Evolutionary conservation across 73 alveolate genomes (phyloP).

Genomic region (Paramecium sexaurelia): DNA sequence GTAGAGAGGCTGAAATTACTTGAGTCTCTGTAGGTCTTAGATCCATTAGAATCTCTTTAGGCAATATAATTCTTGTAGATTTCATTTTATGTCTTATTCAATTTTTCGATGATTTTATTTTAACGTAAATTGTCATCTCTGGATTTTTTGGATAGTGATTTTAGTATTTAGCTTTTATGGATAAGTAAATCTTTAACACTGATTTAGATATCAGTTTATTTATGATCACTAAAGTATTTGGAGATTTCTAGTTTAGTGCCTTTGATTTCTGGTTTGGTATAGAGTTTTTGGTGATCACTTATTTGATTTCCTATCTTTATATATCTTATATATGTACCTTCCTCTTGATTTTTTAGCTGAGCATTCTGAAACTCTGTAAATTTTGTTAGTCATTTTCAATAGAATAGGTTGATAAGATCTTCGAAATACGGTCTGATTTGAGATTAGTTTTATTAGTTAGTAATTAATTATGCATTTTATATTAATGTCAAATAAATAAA

Average conservation of each 20-base stretch:
- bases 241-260: not conserved
- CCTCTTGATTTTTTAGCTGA: not conserved
- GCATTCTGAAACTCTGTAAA: not conserved
- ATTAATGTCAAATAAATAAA: not conserved
- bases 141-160: not conserved
- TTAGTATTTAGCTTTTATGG: not conserved
- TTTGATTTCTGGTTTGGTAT: not conserved
- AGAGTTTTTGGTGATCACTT: not conserved
- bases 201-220: not conserved
- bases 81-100: constrained; percentile 39
- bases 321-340: not conserved
- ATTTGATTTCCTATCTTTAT: constrained; percentile 43
- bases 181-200: constrained; percentile 22
- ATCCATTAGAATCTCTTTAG: not conserved
- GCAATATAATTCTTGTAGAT: constrained; percentile 14
- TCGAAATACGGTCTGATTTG: not conserved
- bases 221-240: not conserved
- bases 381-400: not conserved
- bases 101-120: not conserved
- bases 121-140: not conserved
- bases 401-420: not conserved
- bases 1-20: not conserved
- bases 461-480: not conserved
- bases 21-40: constrained; percentile 31
- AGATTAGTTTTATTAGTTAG: not conserved